Evolutionary conservation across 140 eudicot genomes (phyloP), one percentile per base, ranked within the genome.

Genomic region (Erigeron philadelphicus): DNA sequence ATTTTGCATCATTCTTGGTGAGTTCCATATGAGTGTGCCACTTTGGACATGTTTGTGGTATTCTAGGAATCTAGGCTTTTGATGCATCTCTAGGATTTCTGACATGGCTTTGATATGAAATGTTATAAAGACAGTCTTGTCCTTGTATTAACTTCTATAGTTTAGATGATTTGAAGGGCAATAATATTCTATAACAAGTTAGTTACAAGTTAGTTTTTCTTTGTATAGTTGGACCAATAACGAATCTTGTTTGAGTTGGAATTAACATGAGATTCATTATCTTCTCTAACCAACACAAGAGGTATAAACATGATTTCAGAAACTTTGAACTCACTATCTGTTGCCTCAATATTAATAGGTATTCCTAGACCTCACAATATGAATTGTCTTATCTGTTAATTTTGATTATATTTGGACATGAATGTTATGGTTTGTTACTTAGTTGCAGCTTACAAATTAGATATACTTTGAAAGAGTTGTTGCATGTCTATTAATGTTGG

Each of bases 1-100:
- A 93, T 84, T 93, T 93, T 87, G 98, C 94, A 62, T 93, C 98
- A 63, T 93, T 93, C 72, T 68, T 93, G 87, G 98, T 93, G 75
- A 93, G 95, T 74, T 72, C 61, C 42, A 21, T 55, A 35, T 66
- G 19, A 57, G 31, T 60, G 47, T 61, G 59, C 47, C 43, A 25
- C 41, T 67, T 18, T 16, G 62, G 75, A 15, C 43, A 18, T 48
- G 53, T 25, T 67, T 75, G 48, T 58, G 70, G 23, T 61, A 67
- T 21, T 56, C 5, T 15, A 67, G 13, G 41, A 67, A 21, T 56
- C 5, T 15, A 67, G 13, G 41, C 45, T 8, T n/a, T 55, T 16
- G 47, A 15, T 46, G 41, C 6, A 19, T 56, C 56, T 66, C 4
- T 74, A 55, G 49, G 46, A 17, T 49, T 1, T 74, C 31, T 65